Conservation (phyloP, 2,329 filamentous ascomycete species). For the Sclerotinia subarctica region DNA sequence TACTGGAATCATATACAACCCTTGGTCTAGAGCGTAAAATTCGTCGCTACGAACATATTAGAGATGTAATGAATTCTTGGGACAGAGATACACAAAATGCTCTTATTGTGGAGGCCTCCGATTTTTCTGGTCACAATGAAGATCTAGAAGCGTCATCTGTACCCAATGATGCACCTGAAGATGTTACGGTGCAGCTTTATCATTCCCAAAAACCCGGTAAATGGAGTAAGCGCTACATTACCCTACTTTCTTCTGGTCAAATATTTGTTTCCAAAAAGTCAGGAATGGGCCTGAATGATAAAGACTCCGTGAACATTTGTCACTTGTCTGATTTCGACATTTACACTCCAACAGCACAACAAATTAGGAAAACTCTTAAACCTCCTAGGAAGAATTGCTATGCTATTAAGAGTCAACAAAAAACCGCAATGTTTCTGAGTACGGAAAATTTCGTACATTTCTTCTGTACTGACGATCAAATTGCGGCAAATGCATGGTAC, state of each 20-base stretch:
- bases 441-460: conserved; percentile 89
- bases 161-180: conserved; percentile 59
- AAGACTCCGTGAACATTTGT: conserved; percentile 69
- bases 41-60: conserved; percentile 79
- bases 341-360: conserved; percentile 69
- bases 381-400: conserved; percentile 84
- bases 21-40: conserved; percentile 79
- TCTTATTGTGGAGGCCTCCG: conserved; percentile 63
- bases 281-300: conserved; percentile 56
- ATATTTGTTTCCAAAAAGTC: conserved; percentile 67
- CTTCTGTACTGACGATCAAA: conserved; percentile 74
- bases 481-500: conserved; percentile 66
- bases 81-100: conserved; percentile 75
- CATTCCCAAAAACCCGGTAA: conserved; percentile 79
- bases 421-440: conserved; percentile 76
- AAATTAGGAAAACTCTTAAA: conserved; percentile 67
- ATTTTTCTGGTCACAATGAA: conserved; percentile 50
- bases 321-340: conserved; percentile 92
- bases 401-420: conserved; percentile 89
- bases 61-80: conserved; percentile 92
- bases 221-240: conserved; percentile 84
- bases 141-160: conserved; percentile 66
- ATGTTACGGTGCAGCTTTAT: conserved; percentile 69
- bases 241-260: conserved; percentile 70
- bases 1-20: conserved; percentile 72